Evolutionary conservation across 2,329 filamentous ascomycete genomes (phyloP), one percentile per base, ranked within the genome.

Genomic region (Aspergillus fischeri): DNA sequence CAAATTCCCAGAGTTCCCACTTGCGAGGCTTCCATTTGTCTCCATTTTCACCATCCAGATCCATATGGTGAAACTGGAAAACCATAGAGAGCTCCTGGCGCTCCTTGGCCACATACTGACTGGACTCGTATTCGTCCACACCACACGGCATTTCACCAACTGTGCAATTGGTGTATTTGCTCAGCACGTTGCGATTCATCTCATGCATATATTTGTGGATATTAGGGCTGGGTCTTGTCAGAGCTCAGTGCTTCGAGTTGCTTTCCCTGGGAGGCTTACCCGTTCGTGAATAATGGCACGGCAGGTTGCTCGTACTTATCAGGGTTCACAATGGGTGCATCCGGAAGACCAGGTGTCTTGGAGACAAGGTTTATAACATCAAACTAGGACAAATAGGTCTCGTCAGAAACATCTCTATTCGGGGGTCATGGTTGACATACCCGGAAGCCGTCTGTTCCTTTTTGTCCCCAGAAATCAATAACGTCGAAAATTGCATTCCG

Each of bases 401-500:
- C 32, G 5, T 53, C 14, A 47, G 24, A 20, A 25, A 9, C 17
- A n/a, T 14, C 11, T 17, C 11, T n/a, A 14, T 10, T 28, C n/a
- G 9, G 7, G 32, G 27, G 17, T 14, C 7, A 24, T 47, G 44
- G 44, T 11, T 32, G 10, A 49, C 53, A 28, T 54, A 66, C 80
- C 17, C 86, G 80, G 73, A 89, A 89, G 6, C 86, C 86, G 48
- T 86, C 83, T 0, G 89, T 85, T 4, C 88, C 89, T 20, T 82
- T 81, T 35, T 86, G 76, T 0, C 91, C 80, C 90, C 89, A 92
- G 69, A 91, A 92, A 42, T 82, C 79, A 83, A 91, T 88, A 2
- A 86, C 78, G 11, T 81, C 80, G 71, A 89, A 88, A 11, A 91
- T 83, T 7, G 88, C 89, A 35, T 81, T 73, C 6, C 89, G 81